These are phyloP conservation scores for Suhomyces bokatorum DNA, from an alignment of 1,139 yeast genomes.

Conservation along the genomic window DNA sequence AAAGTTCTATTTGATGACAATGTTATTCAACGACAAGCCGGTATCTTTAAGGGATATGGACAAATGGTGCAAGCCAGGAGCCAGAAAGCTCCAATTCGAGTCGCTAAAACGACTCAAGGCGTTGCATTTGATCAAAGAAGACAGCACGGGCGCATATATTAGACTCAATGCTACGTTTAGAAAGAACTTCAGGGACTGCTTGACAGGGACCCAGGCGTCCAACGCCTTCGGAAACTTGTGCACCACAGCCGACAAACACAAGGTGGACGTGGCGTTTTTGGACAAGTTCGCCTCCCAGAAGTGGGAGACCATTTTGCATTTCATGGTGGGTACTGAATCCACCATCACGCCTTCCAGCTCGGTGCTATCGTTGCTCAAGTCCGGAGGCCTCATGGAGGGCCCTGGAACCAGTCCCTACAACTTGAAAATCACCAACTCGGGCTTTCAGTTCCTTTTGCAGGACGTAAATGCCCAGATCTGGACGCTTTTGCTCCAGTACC, in stretches of 20 bases:
- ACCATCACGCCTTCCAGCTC: constrained; percentile 66
- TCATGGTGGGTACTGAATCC: constrained; percentile 91
- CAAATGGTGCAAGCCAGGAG: constrained; percentile 68
- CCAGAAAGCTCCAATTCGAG: constrained; percentile 62
- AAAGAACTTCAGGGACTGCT: constrained; percentile 72
- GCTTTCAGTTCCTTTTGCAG: constrained; percentile 90
- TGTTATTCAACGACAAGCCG: constrained; percentile 80
- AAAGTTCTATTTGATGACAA: constrained; percentile 82
- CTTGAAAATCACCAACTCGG: constrained; percentile 80
- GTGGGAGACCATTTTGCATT: constrained; percentile 95
- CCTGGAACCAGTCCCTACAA: constrained; percentile 35
- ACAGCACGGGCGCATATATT: constrained; percentile 52
- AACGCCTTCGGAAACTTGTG: constrained; percentile 48
- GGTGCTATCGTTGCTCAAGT: constrained; percentile 62
- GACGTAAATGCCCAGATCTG: constrained; percentile 94
- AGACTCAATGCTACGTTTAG: constrained; percentile 74
- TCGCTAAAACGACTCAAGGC: constrained; percentile 77
- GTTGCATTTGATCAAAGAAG: constrained; percentile 73
- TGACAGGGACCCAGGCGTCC: constrained; percentile 70
- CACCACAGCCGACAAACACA: constrained; percentile 36
- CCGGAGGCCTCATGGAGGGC: constrained; percentile 85
- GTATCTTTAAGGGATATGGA: constrained; percentile 68
- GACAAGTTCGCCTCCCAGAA: constrained; percentile 80
- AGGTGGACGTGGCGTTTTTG: constrained; percentile 62
- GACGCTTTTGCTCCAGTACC: constrained; percentile 84